Percentiles rank a stretch among this genome's conserved stretches.
These are phyloP conservation scores for Ophiostoma sp. DNA, from an alignment of 2,329 filamentous ascomycete species.

Conservation along the genomic window DNA sequence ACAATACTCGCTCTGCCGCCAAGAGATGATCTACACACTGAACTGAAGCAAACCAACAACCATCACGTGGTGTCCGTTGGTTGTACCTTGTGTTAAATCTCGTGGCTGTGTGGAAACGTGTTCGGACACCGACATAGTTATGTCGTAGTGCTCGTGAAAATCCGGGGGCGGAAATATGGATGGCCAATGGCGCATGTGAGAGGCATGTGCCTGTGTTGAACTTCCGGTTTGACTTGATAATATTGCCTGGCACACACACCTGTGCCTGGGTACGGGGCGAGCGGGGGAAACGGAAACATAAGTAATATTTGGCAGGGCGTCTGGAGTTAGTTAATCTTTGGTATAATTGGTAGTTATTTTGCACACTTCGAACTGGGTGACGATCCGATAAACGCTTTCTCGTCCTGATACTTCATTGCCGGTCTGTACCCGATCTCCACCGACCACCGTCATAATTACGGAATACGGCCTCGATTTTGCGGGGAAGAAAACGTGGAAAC, in stretches of 20 bases:
- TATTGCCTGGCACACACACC: slow-evolving; percentile 7
- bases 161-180: not conserved
- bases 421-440: not conserved
- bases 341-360: not conserved
- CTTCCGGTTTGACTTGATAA: not conserved
- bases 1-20: slow-evolving; percentile 22
- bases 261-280: not conserved
- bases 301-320: not conserved
- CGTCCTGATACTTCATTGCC: not conserved
- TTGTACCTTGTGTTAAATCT: not conserved
- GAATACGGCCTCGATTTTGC: not conserved
- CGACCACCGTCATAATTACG: not conserved
- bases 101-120: not conserved
- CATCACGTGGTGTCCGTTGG: not conserved
- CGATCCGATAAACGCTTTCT: not conserved
- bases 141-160: not conserved
- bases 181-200: not conserved
- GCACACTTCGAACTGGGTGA: not conserved
- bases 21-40: not conserved
- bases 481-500: not conserved
- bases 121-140: not conserved
- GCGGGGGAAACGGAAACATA: not conserved
- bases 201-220: not conserved
- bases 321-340: not conserved
- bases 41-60: no score